Evolutionary conservation across 1,139 yeast species (phyloP), one percentile per base, ranked within the genome.

Genomic region (Suhomyces atakaporum): DNA sequence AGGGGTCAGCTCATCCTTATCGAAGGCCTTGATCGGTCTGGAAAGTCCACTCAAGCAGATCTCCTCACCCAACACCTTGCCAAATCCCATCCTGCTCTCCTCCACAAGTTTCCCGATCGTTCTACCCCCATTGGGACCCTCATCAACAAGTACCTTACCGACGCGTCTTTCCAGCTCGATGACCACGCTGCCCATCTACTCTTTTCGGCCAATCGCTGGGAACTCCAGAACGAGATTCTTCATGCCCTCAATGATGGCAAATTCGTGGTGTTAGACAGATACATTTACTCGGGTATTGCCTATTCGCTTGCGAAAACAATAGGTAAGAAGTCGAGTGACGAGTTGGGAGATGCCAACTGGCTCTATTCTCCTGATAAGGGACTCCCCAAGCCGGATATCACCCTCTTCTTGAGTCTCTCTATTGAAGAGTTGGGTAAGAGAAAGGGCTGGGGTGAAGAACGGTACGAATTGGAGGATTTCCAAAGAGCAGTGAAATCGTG

Each of bases 191-290:
- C 89, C 8, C 99, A 94, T 60, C 68, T 94, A 27, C 66, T 94
- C 25, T 94, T 94, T 59, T 81, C 90, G 50, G 97, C 98, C 2
- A 94, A 94, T 54, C 63, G 99, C 46, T 94, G 98, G 98, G 98
- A 92, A 60, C 56, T 79, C 22, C 74, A 73, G 4, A 60, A 68
- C 1, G 57, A 60, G n/a, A 77, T 94, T 4, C 52, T 61, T 7
- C 42, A 56, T 1, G 56, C 65, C 12, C 60, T 90, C 25, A 53
- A 65, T 1, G 45, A 55, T 0, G 97, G 96, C 0, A 55, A 58
- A 6, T 70, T 72, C 35, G 75, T 92, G 2, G 71, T 94, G 0
- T 59, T 89, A 42, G 99, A 94, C 56, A 67, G 99, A 45, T 94
- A 92, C 55, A 84, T 86, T 5, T 92, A 86, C 56, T 88, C 97